Conservation (phyloP, 2,329 filamentous ascomycete genomes). For the Fusarium chlamydosporum region DNA sequence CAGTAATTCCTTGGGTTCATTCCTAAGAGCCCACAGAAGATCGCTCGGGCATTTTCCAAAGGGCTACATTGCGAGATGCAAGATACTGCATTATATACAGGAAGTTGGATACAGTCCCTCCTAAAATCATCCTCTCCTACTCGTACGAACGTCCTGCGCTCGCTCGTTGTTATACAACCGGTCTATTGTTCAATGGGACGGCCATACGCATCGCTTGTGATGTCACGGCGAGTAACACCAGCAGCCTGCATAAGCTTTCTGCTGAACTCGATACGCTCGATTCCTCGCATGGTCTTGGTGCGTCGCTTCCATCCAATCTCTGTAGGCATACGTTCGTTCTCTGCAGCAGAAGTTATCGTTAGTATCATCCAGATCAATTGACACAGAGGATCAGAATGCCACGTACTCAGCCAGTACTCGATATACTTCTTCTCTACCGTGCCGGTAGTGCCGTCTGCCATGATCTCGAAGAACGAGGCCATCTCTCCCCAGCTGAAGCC, state of each 20-base stretch:
- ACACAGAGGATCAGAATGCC: accelerated
- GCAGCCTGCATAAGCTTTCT: constrained; percentile 16
- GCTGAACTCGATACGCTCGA: constrained; percentile 9
- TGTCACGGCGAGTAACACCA: constrained; percentile 6
- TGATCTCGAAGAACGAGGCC: constrained; percentile 28
- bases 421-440: constrained; percentile 25
- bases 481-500: constrained; percentile 26
- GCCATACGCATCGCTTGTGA: background rate
- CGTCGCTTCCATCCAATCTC: constrained; percentile 27
- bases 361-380: too few relatives aligned
- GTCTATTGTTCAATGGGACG: accelerated
- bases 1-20: too few relatives aligned
- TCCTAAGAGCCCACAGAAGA: too few relatives aligned
- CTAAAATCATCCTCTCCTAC: too few relatives aligned
- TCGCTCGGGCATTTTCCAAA: too few relatives aligned
- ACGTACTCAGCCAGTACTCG: constrained; percentile 25
- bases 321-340: constrained; percentile 12
- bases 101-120: too few relatives aligned
- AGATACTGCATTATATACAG: too few relatives aligned
- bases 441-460: constrained; percentile 22
- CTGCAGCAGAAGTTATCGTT: background rate
- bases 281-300: background rate
- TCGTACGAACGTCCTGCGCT: background rate
- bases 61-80: too few relatives aligned
- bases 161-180: accelerated